These are phyloP conservation scores for Cylindricascospora bacillispora DNA, from an alignment of 1,139 yeast species.

Conservation along the genomic window DNA sequence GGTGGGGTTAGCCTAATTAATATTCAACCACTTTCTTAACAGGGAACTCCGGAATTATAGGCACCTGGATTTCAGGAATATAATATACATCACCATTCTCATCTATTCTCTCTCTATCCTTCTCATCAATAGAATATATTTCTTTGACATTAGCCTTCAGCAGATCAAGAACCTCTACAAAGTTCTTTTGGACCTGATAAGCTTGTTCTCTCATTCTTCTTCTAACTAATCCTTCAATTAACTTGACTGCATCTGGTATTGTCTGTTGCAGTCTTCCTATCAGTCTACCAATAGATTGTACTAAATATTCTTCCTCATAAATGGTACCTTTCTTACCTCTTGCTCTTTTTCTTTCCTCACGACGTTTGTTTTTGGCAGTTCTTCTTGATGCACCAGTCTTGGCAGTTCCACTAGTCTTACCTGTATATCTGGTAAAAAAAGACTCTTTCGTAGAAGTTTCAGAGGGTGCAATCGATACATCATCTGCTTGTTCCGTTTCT, in stretches of 20 bases:
- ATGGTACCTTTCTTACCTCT: conserved; percentile 96
- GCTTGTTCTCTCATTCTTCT: conserved; percentile 72
- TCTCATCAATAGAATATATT: conserved; percentile 68
- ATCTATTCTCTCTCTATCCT: conserved; percentile 77
- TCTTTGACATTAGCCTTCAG: conserved; percentile 52
- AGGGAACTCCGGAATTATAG: conserved; percentile 49
- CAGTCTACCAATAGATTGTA: conserved; percentile 77
- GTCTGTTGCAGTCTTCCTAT: conserved; percentile 71
- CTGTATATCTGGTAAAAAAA: conserved; percentile 88
- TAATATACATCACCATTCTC: conserved; percentile 77
- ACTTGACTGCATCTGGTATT: conserved; percentile 55
- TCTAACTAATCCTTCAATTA: conserved; percentile 68
- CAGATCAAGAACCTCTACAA: conserved; percentile 43
- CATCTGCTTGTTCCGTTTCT: conserved; percentile 73
- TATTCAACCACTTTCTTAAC: conserved; percentile 44
- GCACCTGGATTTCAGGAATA: conserved; percentile 61
- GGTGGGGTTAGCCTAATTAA: conserved; percentile 22
- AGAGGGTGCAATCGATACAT: conserved; percentile 89
- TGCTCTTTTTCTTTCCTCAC: conserved; percentile 93
- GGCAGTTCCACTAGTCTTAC: conserved; percentile 91
- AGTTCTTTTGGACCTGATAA: conserved; percentile 59
- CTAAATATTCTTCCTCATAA: conserved; percentile 90
- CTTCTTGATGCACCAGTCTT: conserved; percentile 90
- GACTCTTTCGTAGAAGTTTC: conserved; percentile 90
- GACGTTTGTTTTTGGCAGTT: conserved; percentile 80